Base-by-base conservation (phyloP, 495 filamentous ascomycete species). In the Podospora conica region DNA sequence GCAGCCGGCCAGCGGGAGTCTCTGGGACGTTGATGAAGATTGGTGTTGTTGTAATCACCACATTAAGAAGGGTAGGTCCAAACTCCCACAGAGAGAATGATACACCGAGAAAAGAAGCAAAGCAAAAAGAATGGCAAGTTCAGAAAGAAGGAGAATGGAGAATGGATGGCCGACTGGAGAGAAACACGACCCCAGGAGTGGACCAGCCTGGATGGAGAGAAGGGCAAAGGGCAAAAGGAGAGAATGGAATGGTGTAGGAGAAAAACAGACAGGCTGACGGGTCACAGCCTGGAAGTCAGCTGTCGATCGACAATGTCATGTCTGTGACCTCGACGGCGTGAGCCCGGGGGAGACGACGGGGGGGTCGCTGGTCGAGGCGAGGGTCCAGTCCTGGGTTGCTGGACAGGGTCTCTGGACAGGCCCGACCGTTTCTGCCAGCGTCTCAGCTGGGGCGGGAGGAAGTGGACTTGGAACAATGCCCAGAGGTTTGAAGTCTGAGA, bases 231-330 rank as follows among this genome's bases (percentile, higher is more conserved):
- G 22, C 59, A 59, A 57, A 68, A 59, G 56, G 64, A 55, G 22
- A 27, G 48, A 55, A 48, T n/a, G 40, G 40, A 7, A 48, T n/a
- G n/a, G n/a, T n/a, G n/a, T n/a, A 48, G 9, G 11, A 48, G 40
- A 11, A 48, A 48, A 48, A 48, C 9, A 31, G 4, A n/a, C 15
- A 18, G 15, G 33, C 15, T 15, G 63, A 54, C 61, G 48, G 25
- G 29, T 55, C 61, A 63, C 27, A 55, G 55, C 53, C 53, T 22
- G 9, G 28, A 33, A 20, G 27, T 21, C 54, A 64, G 57, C 63
- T 55, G 40, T 48, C 63, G 63, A 64, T 23, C 54, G 57, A 58
- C 63, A 54, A 64, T 48, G 63, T 57, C 63, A 48, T 48, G 54
- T 20, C 21, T 27, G 55, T 6, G 22, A 12, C 55, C 22, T 23